A percentile compares a stretch with the other conserved stretches of the same genome.
These are phyloP conservation scores for Echinochloa phyllopogon DNA, from an alignment of 176 grass and related monocot genomes.

Conservation along the genomic window DNA sequence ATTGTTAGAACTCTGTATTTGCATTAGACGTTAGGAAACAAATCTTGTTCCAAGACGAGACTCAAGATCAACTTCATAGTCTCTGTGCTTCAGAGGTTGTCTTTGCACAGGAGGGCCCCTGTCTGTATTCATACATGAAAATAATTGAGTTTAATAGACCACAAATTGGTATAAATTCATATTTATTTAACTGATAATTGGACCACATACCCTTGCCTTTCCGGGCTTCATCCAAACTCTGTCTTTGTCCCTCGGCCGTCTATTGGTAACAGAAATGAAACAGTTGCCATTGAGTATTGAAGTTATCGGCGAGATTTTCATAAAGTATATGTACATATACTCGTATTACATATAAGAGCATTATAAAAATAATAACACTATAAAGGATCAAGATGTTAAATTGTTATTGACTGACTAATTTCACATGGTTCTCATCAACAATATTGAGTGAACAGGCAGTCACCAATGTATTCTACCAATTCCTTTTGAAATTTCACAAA, in stretches of 20 bases:
- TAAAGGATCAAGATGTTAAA: not conserved
- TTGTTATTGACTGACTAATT: slow-evolving; percentile 10
- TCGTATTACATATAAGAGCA: slow-evolving; percentile 19
- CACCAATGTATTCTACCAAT: not conserved
- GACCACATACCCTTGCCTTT: slow-evolving; percentile 74
- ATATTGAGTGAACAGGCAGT: not conserved
- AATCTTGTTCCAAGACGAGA: slow-evolving; percentile 74
- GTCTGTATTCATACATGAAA: slow-evolving; percentile 45
- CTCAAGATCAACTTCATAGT: slow-evolving; percentile 99
- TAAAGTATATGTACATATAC: not conserved
- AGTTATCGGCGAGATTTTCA: not conserved
- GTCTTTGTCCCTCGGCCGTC: slow-evolving; percentile 54
- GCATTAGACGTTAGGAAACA: not conserved
- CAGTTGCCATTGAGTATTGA: slow-evolving; percentile 15
- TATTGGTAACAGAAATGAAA: slow-evolving; percentile 11
- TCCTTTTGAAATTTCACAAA: not conserved
- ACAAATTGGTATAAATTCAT: not conserved
- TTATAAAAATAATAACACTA: not conserved
- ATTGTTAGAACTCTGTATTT: slow-evolving; percentile 10
- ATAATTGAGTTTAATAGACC: not conserved
- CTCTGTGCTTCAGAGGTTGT: slow-evolving; percentile 92
- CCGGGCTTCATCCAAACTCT: slow-evolving; percentile 47
- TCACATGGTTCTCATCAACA: slow-evolving; percentile 1
- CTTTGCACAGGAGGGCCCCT: slow-evolving; percentile 91
- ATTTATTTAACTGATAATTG: not conserved